Percentiles rank a stretch among this genome's conserved stretches.
Conservation (phyloP, 352 stramenopile species). For the Phytophthora fragariaefolia region DNA sequence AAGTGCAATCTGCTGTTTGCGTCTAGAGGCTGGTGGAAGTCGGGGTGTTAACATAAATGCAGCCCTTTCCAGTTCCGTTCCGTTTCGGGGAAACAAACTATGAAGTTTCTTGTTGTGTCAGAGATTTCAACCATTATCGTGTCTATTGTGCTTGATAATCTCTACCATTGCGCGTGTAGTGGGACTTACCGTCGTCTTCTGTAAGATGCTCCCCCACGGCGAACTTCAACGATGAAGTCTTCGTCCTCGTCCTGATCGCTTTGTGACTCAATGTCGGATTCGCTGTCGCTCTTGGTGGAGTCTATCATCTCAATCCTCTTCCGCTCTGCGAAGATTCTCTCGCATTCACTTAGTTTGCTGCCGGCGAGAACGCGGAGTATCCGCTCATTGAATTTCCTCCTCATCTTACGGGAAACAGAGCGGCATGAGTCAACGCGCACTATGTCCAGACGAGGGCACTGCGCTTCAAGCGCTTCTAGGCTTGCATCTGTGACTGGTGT, state of each 20-base stretch:
- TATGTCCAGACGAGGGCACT: constrained; percentile 50
- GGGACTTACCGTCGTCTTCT: constrained; percentile 15
- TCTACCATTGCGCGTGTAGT: not conserved
- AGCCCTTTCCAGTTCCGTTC: constrained; percentile 74
- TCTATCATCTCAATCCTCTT: constrained; percentile 50
- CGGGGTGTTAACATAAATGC: constrained; percentile 63
- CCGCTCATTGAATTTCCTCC: constrained; percentile 45
- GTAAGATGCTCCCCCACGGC: constrained; percentile 12
- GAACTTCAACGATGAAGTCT: constrained; percentile 35
- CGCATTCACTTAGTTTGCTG: constrained; percentile 36
- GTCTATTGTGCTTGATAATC: not conserved
- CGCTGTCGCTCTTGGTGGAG: constrained; percentile 41
- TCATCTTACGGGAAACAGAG: constrained; percentile 60
- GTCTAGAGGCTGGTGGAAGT: constrained; percentile 57
- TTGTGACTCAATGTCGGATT: constrained; percentile 38
- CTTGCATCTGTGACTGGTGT: constrained; percentile 58
- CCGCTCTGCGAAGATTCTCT: constrained; percentile 43
- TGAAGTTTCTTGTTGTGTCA: constrained; percentile 14
- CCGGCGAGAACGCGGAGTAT: constrained; percentile 24
- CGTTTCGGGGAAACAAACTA: constrained; percentile 45
- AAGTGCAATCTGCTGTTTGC: constrained; percentile 73
- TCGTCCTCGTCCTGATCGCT: constrained; percentile 23
- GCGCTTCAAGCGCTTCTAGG: constrained; percentile 46
- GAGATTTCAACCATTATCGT: not conserved
- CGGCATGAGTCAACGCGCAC: constrained; percentile 78